Conservation (phyloP, 768 basidiomycete species). For the Lentinula aciculospora region DNA sequence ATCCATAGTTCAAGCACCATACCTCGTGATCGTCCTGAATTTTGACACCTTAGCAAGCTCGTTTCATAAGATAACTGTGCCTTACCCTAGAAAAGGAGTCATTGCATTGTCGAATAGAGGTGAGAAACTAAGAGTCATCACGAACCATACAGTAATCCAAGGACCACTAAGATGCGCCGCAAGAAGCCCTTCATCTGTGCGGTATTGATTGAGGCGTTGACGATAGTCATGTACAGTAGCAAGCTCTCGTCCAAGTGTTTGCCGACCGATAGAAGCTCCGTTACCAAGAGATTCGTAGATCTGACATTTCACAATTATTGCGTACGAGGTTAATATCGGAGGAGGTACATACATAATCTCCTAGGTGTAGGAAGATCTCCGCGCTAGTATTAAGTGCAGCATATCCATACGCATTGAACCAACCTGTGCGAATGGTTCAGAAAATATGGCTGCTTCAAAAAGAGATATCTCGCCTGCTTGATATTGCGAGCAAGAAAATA, state of each 20-base stretch:
- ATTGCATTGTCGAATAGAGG: neutral
- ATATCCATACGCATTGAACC: conserved; percentile 57
- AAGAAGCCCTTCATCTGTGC: conserved; percentile 44
- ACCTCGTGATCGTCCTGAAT: conserved; percentile 48
- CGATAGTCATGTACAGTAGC: conserved; percentile 53
- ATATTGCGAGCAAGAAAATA: conserved; percentile 54
- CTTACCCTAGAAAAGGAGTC: neutral
- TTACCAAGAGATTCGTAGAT: conserved; percentile 45
- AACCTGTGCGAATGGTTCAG: conserved; percentile 26
- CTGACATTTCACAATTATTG: conserved; percentile 15
- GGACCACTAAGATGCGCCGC: conserved; percentile 43
- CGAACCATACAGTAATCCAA: conserved; percentile 54
- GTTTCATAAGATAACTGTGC: neutral
- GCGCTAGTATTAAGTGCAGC: conserved; percentile 47
- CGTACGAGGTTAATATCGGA: neutral
- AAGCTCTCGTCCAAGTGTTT: conserved; percentile 46
- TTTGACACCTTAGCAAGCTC: neutral
- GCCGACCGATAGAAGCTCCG: conserved; percentile 41
- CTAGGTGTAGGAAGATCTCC: conserved; percentile 52
- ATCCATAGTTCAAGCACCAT: conserved; percentile 1
- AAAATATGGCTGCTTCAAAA: neutral
- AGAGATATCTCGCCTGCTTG: conserved; percentile 32
- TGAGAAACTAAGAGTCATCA: neutral
- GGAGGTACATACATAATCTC: conserved; percentile 44
- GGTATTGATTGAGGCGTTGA: conserved; percentile 44